Evolutionary conservation across 1,139 yeast genomes (phyloP).

Genomic region (Spencermartinsiella ligniputridi): DNA sequence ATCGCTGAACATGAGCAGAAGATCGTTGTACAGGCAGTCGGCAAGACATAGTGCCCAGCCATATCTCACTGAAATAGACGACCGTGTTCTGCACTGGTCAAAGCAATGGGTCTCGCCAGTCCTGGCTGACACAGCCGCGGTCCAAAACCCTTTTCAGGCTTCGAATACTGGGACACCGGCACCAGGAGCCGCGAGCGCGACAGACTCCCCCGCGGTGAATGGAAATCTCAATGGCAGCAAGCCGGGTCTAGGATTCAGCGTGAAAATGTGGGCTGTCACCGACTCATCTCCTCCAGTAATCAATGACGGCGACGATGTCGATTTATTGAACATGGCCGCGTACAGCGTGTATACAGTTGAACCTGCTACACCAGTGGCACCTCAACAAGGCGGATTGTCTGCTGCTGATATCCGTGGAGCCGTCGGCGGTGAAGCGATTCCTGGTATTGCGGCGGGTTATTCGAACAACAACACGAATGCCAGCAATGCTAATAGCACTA

Average conservation of each 20-base stretch:
- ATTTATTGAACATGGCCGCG: slow-evolving; percentile 33
- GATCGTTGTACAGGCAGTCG: slow-evolving; percentile 30
- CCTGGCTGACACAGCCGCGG: slow-evolving; percentile 12
- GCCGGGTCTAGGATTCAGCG: slow-evolving; percentile 30
- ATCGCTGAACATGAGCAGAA: slow-evolving; percentile 21
- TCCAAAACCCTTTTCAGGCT: slow-evolving; percentile 8
- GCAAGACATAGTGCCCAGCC: slow-evolving; percentile 24
- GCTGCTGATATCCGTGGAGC: slow-evolving; percentile 63
- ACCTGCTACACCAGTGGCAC: slow-evolving; percentile 12
- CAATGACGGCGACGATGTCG: slow-evolving; percentile 40
- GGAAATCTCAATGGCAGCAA: slow-evolving; percentile 16
- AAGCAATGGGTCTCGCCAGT: slow-evolving; percentile 29
- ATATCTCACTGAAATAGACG: slow-evolving; percentile 26
- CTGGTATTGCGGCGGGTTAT: slow-evolving; percentile 39
- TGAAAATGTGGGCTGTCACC: slow-evolving; percentile 42
- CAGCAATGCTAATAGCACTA: neutral
- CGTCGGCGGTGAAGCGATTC: slow-evolving; percentile 53
- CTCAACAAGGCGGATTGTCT: slow-evolving; percentile 37
- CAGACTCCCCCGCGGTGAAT: slow-evolving; percentile 12
- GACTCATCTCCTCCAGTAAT: slow-evolving; percentile 26
- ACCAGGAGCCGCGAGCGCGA: slow-evolving; percentile 1
- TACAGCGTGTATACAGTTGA: slow-evolving; percentile 15
- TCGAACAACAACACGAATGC: slow-evolving; percentile 6
- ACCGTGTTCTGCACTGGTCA: slow-evolving; percentile 27
- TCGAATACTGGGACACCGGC: slow-evolving; percentile 9